Evolutionary conservation across 2,329 filamentous ascomycete genomes (phyloP).

Genomic region (Paecilomyces sp.): DNA sequence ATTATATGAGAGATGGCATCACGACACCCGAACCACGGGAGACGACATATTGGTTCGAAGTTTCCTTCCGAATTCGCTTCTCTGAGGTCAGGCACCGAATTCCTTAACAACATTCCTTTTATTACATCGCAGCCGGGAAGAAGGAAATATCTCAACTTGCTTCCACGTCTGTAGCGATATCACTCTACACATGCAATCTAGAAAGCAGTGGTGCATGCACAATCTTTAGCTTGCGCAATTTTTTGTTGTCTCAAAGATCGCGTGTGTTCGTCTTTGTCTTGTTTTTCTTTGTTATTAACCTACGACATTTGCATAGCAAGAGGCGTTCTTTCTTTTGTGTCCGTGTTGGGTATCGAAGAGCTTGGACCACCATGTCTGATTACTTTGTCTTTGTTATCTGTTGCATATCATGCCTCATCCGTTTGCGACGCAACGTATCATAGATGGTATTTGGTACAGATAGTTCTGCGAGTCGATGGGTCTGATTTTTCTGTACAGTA

Average conservation of each 20-base stretch:
- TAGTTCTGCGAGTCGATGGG: neutral
- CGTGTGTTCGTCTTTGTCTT: neutral
- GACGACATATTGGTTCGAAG: neutral
- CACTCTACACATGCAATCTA: neutral
- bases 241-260: neutral
- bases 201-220: neutral
- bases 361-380: constrained; percentile 3
- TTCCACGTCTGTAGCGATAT: neutral
- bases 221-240: neutral
- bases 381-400: constrained; percentile 7
- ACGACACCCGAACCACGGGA: constrained; percentile 3
- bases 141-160: neutral
- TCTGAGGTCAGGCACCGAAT: neutral
- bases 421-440: constrained; percentile 8
- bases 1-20: constrained; percentile 8
- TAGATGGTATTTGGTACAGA: neutral
- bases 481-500: neutral
- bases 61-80: neutral
- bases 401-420: constrained; percentile 8
- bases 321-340: constrained; percentile 1
- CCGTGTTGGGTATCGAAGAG: neutral
- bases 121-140: neutral
- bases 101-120: neutral
- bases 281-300: neutral
- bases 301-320: constrained; percentile 1